Percentiles rank a stretch among this genome's conserved stretches.
Conservation (phyloP, 495 filamentous ascomycete species). For the Penicillium coprophilum region DNA sequence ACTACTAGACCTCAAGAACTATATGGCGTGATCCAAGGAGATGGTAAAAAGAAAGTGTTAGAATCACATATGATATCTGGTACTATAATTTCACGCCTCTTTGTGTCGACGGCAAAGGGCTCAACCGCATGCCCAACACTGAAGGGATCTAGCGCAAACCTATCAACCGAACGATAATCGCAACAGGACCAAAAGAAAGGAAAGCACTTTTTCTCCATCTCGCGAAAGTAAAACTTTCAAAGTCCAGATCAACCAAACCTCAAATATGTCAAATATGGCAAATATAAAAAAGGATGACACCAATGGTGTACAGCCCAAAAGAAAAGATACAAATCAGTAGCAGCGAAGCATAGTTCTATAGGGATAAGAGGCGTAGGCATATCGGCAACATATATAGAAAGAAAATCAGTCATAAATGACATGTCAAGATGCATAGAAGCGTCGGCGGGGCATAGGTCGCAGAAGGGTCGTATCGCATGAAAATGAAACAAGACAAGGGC, state of each 20-base stretch:
- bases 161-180: background rate
- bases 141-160: background rate
- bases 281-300: conserved; percentile 16
- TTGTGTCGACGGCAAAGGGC: background rate
- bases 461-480: conserved; percentile 12
- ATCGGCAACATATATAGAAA: conserved; percentile 21
- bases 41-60: background rate
- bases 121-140: background rate
- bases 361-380: conserved; percentile 19
- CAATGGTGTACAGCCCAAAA: conserved; percentile 12
- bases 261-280: conserved; percentile 14
- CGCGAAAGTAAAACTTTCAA: conserved; percentile 19
- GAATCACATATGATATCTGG: background rate
- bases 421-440: conserved; percentile 25
- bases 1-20: background rate
- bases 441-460: background rate
- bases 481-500: conserved; percentile 11
- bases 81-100: background rate
- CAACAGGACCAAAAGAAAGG: conserved; percentile 16
- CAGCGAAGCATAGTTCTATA: conserved; percentile 28
- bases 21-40: background rate
- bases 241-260: conserved; percentile 19
- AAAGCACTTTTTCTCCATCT: conserved; percentile 20
- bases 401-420: conserved; percentile 24
- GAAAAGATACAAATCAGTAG: conserved; percentile 23